Conservation (phyloP, 257 asterid genomes). For the Thymus quinquecostatus region DNA sequence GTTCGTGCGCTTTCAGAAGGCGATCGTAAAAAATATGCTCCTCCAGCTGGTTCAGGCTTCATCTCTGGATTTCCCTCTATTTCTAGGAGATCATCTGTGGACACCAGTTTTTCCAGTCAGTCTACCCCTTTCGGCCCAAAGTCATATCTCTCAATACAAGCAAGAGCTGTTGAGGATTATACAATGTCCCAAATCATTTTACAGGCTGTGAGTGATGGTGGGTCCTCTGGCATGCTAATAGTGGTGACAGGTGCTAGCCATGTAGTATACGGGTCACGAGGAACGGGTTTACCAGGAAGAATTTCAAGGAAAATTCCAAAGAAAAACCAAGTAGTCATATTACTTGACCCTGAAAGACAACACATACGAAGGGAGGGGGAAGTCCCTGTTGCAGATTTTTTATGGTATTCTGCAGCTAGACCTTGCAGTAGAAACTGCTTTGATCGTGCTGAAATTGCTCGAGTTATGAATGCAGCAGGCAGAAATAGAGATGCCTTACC, state of each 20-base stretch:
- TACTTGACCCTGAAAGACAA: constrained; percentile 89
- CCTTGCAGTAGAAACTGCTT: constrained; percentile 95
- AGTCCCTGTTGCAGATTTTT: constrained; percentile 89
- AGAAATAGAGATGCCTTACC: constrained; percentile 92
- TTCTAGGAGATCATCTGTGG: constrained; percentile 66
- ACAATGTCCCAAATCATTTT: constrained; percentile 81
- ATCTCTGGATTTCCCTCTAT: constrained; percentile 87
- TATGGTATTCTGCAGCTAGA: constrained; percentile 97
- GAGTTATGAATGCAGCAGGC: constrained; percentile 99
- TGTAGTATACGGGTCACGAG: constrained; percentile 78
- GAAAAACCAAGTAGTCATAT: constrained; percentile 74
- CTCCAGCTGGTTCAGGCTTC: constrained; percentile 98
- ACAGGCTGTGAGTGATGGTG: constrained; percentile 69
- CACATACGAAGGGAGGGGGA: constrained; percentile 88
- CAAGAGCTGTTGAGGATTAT: constrained; percentile 85
- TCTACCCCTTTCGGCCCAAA: constrained; percentile 73
- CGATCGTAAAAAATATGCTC: constrained; percentile 75
- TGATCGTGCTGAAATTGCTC: constrained; percentile 97
- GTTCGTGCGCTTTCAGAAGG: constrained; percentile 71
- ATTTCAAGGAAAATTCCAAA: constrained; percentile 74
- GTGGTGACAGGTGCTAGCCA: constrained; percentile 95
- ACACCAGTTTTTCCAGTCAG: constrained; percentile 51
- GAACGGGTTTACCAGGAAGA: constrained; percentile 90
- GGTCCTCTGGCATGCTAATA: constrained; percentile 68
- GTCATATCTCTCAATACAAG: constrained; percentile 87